These are phyloP conservation scores for Knoxdaviesia proteae DNA, from an alignment of 2,329 filamentous ascomycete genomes.

Conservation along the genomic window DNA sequence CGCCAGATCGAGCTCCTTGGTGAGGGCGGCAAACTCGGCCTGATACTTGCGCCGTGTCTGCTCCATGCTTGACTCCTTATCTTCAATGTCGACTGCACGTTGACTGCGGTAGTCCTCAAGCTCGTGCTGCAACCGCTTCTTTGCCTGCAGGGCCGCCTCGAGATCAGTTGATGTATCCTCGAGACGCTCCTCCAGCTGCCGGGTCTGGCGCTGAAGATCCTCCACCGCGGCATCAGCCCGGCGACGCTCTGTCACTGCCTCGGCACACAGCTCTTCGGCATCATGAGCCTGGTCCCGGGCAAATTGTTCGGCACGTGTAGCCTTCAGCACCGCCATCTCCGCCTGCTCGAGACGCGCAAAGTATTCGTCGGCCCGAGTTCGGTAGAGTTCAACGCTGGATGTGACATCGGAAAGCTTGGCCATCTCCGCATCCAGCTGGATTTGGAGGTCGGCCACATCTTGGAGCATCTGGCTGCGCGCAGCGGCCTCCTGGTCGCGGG, in stretches of 20 bases:
- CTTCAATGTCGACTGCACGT: slow-evolving; percentile 86
- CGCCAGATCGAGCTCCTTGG: slow-evolving; percentile 81
- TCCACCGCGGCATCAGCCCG: slow-evolving; percentile 76
- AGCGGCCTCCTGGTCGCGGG: slow-evolving; percentile 70
- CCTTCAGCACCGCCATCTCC: slow-evolving; percentile 86
- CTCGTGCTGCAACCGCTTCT: slow-evolving; percentile 89
- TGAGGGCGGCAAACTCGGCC: slow-evolving; percentile 70
- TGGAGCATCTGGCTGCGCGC: slow-evolving; percentile 75
- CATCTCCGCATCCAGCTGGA: slow-evolving; percentile 72
- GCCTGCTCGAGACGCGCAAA: slow-evolving; percentile 94
- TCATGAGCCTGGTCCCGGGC: slow-evolving; percentile 77
- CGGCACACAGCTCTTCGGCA: slow-evolving; percentile 75
- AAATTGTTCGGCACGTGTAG: slow-evolving; percentile 78
- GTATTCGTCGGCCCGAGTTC: slow-evolving; percentile 82
- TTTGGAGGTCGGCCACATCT: slow-evolving; percentile 85
- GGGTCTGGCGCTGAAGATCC: slow-evolving; percentile 73
- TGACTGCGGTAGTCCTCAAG: slow-evolving; percentile 94
- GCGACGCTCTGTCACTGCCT: slow-evolving; percentile 79
- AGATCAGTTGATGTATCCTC: slow-evolving; percentile 85
- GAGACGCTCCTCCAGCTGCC: slow-evolving; percentile 73
- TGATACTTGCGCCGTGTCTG: slow-evolving; percentile 97
- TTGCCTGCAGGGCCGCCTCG: slow-evolving; percentile 65
- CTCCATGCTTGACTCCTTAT: slow-evolving; percentile 89
- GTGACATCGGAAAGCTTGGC: slow-evolving; percentile 70
- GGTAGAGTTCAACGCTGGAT: slow-evolving; percentile 73